phyloP scores from a whole-genome alignment of 1,139 yeast genomes.

The Candida sp. region DNA sequence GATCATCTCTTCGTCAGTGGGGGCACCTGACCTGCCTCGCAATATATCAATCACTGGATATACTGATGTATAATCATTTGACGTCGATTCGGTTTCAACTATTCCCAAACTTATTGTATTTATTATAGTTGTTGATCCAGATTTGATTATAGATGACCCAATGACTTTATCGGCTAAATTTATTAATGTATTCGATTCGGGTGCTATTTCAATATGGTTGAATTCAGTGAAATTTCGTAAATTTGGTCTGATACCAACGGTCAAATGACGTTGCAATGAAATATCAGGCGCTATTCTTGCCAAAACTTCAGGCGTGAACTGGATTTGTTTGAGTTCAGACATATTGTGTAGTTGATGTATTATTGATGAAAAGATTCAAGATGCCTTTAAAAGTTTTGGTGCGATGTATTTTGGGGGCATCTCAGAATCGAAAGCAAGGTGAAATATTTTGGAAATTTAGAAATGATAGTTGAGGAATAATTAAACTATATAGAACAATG shows the following conservation, averaged over 20 bases:
- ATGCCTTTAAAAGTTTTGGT: not conserved
- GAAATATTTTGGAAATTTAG: not conserved
- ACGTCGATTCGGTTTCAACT: constrained; percentile 40
- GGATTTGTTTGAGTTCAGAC: constrained; percentile 33
- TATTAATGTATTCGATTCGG: constrained; percentile 18
- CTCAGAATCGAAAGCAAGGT: not conserved
- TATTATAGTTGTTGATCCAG: constrained; percentile 74
- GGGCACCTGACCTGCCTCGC: constrained; percentile 76
- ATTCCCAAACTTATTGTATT: constrained; percentile 76
- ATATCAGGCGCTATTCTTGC: constrained; percentile 86
- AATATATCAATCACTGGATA: constrained; percentile 82
- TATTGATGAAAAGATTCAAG: not conserved
- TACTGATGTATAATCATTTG: constrained; percentile 38
- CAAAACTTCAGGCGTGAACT: constrained; percentile 77
- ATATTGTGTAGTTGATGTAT: constrained; percentile 2
- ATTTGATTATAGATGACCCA: constrained; percentile 70
- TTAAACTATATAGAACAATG: too few species aligned
- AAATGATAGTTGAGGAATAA: too few species aligned
- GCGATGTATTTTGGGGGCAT: not conserved
- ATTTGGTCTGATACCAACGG: constrained; percentile 72
- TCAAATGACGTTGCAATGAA: constrained; percentile 73
- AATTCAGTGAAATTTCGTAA: constrained; percentile 71
- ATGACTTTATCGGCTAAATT: constrained; percentile 42
- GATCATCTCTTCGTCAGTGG: constrained; percentile 88
- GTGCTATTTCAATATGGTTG: constrained; percentile 47